Conservation (phyloP, 768 basidiomycete species). For the Mycena rosella region DNA sequence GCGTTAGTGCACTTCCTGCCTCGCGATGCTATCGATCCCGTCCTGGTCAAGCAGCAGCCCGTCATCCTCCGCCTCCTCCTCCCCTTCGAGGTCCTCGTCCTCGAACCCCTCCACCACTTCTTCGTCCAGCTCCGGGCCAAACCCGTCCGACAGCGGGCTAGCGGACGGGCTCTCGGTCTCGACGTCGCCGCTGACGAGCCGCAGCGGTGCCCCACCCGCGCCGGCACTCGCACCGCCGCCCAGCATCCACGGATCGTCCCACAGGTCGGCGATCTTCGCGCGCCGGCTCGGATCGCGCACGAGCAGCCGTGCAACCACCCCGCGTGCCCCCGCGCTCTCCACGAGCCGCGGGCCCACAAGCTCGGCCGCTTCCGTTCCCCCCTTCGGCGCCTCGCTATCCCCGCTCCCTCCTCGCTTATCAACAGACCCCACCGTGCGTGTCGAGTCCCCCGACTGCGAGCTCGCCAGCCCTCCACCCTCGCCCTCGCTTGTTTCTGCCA, state of each 20-base stretch:
- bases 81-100: constrained; percentile 35
- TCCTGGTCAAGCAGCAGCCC: constrained; percentile 39
- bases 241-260: constrained; percentile 67
- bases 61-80: constrained; percentile 37
- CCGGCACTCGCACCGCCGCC: constrained; percentile 35
- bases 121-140: constrained; percentile 28
- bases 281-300: constrained; percentile 78
- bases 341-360: constrained; percentile 53
- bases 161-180: constrained; percentile 30
- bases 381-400: constrained; percentile 30
- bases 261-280: constrained; percentile 71
- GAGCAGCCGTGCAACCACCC: constrained; percentile 72
- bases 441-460: constrained; percentile 22
- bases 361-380: constrained; percentile 43
- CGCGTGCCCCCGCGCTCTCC: constrained; percentile 59
- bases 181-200: constrained; percentile 24
- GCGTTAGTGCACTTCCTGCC: constrained; percentile 35
- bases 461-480: neutral
- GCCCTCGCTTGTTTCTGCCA: too few species aligned
- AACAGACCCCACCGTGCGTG: constrained; percentile 11
- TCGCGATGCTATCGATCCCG: constrained; percentile 37
- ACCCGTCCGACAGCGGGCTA: constrained; percentile 8
- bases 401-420: constrained; percentile 21
- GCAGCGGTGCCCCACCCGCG: neutral
- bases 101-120: constrained; percentile 35